These are phyloP conservation scores for Elaeagnus macrophylla DNA, from an alignment of 306 rosid genomes.

Conservation along the genomic window DNA sequence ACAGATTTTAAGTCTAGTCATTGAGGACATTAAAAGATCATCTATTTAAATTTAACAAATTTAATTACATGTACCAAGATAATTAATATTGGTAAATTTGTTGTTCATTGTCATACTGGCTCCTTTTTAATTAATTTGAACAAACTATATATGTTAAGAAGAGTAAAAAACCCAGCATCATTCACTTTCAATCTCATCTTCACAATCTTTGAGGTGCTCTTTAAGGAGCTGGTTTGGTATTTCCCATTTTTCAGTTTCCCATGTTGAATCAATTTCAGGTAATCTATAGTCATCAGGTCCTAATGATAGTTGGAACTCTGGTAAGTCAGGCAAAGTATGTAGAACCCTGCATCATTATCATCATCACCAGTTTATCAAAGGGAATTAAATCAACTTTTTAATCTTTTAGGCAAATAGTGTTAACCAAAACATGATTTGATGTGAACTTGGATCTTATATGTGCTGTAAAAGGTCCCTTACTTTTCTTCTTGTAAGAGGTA, in stretches of 20 bases:
- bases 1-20: no score
- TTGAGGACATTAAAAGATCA: no score
- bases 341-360: conserved; percentile 48
- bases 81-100: no score
- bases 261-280: conserved; percentile 59
- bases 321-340: conserved; percentile 73
- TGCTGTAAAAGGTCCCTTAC: conserved; percentile 32
- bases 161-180: conserved; percentile 11
- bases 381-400: no score
- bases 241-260: conserved; percentile 65
- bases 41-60: no score
- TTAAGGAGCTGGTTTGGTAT: conserved; percentile 50
- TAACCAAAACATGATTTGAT: conserved; percentile 1
- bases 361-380: background rate
- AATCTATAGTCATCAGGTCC: conserved; percentile 71
- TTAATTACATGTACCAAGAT: no score
- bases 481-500: conserved; percentile 76
- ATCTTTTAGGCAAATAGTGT: conserved; percentile 1
- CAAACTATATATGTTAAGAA: no score
- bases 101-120: background rate
- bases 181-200: conserved; percentile 37
- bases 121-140: background rate
- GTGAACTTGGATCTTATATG: conserved; percentile 2
- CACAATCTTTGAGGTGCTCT: conserved; percentile 64
- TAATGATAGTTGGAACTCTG: conserved; percentile 80